Evolutionary conservation across 192 early-diverging fungal genomes (phyloP).

Genomic region (Thoreauomyces humboldtii): DNA sequence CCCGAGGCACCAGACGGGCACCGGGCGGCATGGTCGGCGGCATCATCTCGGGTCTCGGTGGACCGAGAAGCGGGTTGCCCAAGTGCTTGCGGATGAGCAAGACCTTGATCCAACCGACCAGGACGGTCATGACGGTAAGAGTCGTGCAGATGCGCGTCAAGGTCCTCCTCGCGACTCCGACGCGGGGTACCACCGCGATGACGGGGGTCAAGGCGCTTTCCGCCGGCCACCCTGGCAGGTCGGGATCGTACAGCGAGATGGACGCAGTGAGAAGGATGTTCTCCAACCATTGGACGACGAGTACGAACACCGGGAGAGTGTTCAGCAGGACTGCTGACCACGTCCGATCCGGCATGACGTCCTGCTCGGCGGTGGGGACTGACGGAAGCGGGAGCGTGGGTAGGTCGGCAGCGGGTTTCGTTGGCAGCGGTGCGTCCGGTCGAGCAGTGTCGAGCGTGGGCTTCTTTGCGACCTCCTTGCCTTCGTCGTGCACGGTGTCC

Average conservation of each 20-base stretch:
- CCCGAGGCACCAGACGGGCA: slow-evolving; percentile 1
- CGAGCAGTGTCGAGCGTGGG: too few species aligned
- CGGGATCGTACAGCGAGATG: not conserved
- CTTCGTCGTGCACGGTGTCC: not conserved
- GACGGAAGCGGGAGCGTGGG: too few species aligned
- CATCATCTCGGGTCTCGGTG: not conserved
- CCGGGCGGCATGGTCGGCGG: slow-evolving; percentile 8
- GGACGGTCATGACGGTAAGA: not conserved
- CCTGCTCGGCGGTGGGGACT: too few species aligned
- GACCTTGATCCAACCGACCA: slow-evolving; percentile 12
- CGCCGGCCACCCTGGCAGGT: not conserved
- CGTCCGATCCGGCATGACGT: too few species aligned
- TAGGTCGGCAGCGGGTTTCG: too few species aligned
- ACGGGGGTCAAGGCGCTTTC: not conserved
- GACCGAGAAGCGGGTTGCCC: not conserved
- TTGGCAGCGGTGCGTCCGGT: not conserved
- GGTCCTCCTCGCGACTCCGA: not conserved
- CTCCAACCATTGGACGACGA: not conserved
- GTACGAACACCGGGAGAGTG: not conserved
- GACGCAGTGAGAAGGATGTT: not conserved
- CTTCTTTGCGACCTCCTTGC: not conserved
- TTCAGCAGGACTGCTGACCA: too few species aligned
- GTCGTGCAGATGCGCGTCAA: not conserved
- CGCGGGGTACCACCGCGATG: not conserved
- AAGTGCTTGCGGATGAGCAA: not conserved